phyloP scores from a whole-genome alignment of 139 green algal genomes.

The Volvox africanus region DNA sequence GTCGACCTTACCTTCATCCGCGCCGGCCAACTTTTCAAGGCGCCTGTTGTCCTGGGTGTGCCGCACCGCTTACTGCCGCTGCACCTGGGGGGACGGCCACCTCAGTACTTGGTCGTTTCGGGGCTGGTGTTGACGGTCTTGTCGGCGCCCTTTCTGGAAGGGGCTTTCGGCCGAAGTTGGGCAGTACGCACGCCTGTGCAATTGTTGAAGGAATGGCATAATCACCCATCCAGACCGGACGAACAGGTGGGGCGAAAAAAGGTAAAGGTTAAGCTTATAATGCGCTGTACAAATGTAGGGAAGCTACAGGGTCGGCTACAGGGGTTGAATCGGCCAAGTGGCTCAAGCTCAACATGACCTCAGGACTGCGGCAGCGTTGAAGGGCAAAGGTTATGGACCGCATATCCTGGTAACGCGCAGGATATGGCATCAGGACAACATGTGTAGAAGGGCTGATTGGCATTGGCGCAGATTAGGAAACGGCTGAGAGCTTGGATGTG shows the following conservation, averaged over 20 bases:
- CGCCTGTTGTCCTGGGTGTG: not conserved
- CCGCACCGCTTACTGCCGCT: slow-evolving; percentile 35
- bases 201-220: slow-evolving; percentile 39
- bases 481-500: too few species aligned
- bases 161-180: slow-evolving; percentile 41
- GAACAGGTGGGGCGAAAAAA: slow-evolving; percentile 10
- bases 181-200: slow-evolving; percentile 6
- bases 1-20: slow-evolving; percentile 44
- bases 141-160: slow-evolving; percentile 44
- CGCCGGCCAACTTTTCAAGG: not conserved
- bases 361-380: too few species aligned
- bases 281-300: too few species aligned
- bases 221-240: not conserved
- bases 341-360: too few species aligned
- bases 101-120: not conserved
- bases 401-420: too few species aligned
- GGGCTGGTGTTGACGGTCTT: slow-evolving; percentile 35
- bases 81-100: slow-evolving; percentile 5
- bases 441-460: too few species aligned
- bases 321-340: too few species aligned
- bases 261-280: too few species aligned
- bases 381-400: too few species aligned
- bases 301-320: too few species aligned
- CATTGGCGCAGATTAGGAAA: too few species aligned
- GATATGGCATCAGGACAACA: too few species aligned